Base-by-base conservation (phyloP, 2,329 filamentous ascomycete species). In the Trichophyton schoenleinii region DNA sequence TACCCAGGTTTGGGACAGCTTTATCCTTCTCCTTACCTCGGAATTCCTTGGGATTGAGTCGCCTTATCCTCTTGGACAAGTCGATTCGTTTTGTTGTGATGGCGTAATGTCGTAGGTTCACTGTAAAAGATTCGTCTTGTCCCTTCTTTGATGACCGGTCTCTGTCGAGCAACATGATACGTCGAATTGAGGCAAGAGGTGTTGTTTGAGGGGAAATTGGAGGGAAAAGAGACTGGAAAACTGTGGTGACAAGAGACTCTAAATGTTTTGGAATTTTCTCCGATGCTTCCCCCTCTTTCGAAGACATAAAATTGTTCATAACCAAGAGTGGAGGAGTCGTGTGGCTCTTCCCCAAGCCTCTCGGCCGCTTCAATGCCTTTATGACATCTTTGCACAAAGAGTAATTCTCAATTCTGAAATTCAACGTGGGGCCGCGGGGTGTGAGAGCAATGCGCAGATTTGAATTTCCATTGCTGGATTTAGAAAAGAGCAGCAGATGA, bases 181-280 rank as follows among this genome's bases (percentile, higher is more conserved):
- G 85, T 66, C 88, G 88, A 71, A 99, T 96, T n/a, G 90, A 91
- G 68, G 89, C 87, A 41, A 99, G 81, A 0, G 94, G 90, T 1
- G 90, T 95, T 34, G 84, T 83, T 74, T 95, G 90, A 0, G 94
- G 94, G 68, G 94, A 94, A 73, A 99, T 96, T 0, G 91, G 89
- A 3, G 94, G 92, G 70, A 99, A 97, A 41, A 99, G 83, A 6
- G 90, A 95, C 74, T 96, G 92, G 76, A 97, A 99, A 69, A 96
- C 86, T 53, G 91, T 95, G 1, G 91, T 97, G 2, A 91, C 86
- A 36, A 99, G 85, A 25, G 88, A 87, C 76, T 99, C 94, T 70
- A 99, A 88, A 68, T 96, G 91, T 71, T 90, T 95, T 3, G 92
- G 91, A n/a, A 95, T 86, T 64, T 87, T 84, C 22, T 84, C 82